phyloP scores from a whole-genome alignment of 1,139 yeast species.

The Candida albicans region DNA sequence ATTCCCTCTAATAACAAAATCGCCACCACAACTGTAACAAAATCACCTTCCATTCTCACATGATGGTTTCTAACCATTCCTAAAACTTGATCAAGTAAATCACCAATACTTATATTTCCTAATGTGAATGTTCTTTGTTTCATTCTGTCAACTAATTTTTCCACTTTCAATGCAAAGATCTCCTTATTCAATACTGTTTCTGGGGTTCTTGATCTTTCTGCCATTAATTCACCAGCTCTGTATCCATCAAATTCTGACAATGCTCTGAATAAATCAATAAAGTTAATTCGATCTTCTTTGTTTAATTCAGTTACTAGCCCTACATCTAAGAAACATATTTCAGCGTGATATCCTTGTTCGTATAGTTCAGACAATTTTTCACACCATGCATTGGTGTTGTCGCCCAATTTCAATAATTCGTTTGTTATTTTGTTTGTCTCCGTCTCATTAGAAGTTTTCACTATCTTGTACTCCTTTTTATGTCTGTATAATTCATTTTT shows the following conservation, averaged over 20 bases:
- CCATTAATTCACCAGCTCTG: conserved; percentile 92
- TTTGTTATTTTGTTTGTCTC: conserved; percentile 52
- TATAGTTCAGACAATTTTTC: conserved; percentile 49
- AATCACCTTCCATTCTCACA: conserved; percentile 97
- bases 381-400: conserved; percentile 50
- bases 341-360: conserved; percentile 73
- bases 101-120: conserved; percentile 92
- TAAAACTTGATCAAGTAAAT: conserved; percentile 80
- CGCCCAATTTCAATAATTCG: conserved; percentile 40
- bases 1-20: conserved; percentile 88
- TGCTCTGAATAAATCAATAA: conserved; percentile 85
- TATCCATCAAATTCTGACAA: conserved; percentile 92
- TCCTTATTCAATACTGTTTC: conserved; percentile 85
- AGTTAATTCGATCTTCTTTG: conserved; percentile 73
- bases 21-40: conserved; percentile 90
- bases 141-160: conserved; percentile 74
- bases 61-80: conserved; percentile 92
- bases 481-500: conserved; percentile 48
- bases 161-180: conserved; percentile 83
- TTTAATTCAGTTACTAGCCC: conserved; percentile 91
- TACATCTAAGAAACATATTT: conserved; percentile 86
- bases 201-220: conserved; percentile 91
- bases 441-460: conserved; percentile 42
- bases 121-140: conserved; percentile 87
- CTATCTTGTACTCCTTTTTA: conserved; percentile 49